Conservation (phyloP, 371 early-diverging fungal species). For the Mortierella sp. region DNA sequence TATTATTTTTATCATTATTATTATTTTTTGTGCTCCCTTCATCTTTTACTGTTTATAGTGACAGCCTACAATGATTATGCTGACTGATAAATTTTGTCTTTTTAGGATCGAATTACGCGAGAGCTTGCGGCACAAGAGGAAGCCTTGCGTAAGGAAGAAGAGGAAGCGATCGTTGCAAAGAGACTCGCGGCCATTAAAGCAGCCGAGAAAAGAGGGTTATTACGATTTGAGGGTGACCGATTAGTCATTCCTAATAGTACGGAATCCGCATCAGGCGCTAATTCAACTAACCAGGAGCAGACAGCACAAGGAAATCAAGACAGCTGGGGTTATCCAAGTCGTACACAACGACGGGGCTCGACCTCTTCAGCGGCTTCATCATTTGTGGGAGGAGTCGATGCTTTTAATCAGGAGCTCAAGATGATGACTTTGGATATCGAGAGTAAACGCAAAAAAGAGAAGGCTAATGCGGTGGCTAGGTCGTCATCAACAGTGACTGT, state of each 20-base stretch:
- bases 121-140: constrained; percentile 50
- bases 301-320: constrained; percentile 2
- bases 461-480: neutral
- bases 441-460: neutral
- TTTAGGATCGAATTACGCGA: constrained; percentile 44
- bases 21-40: neutral
- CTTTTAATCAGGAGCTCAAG: constrained; percentile 43
- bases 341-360: neutral
- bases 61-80: neutral
- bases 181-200: constrained; percentile 41
- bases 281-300: constrained; percentile 6
- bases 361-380: constrained; percentile 35
- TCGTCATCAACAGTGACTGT: neutral
- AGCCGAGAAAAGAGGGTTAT: constrained; percentile 40
- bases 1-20: no score
- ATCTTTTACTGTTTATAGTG: neutral
- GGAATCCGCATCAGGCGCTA: neutral
- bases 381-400: constrained; percentile 46
- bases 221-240: constrained; percentile 41
- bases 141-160: constrained; percentile 41
- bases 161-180: constrained; percentile 29
- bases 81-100: neutral
- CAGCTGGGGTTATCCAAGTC: constrained; percentile 6
- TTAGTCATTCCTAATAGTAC: constrained; percentile 10
- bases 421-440: constrained; percentile 35